A percentile compares a stretch with the other conserved stretches of the same genome.
Evolutionary conservation across 805 yeast species (phyloP).

Genomic region (Allodekkera sacchari): DNA sequence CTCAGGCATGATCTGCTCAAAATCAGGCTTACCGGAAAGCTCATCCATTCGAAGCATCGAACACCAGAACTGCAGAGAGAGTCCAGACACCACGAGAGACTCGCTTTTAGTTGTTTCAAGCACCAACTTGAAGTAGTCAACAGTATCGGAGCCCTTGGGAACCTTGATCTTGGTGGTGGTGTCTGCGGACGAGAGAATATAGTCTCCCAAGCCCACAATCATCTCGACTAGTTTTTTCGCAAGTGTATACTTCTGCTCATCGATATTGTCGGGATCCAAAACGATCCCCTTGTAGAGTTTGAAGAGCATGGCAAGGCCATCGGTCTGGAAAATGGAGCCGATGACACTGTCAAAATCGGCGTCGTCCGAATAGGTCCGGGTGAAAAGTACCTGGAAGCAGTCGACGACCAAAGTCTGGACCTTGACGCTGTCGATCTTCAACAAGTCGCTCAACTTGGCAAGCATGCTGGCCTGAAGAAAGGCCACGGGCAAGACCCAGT

Average conservation of each 20-base stretch:
- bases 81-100: constrained; percentile 81
- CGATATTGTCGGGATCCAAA: constrained; percentile 56
- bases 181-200: constrained; percentile 32
- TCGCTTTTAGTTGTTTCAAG: constrained; percentile 76
- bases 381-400: constrained; percentile 80
- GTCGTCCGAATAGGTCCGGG: constrained; percentile 59
- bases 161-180: constrained; percentile 22
- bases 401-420: constrained; percentile 82
- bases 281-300: constrained; percentile 56
- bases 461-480: constrained; percentile 60
- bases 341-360: constrained; percentile 72
- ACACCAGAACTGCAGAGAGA: constrained; percentile 92
- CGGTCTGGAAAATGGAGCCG: constrained; percentile 65
- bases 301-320: constrained; percentile 64
- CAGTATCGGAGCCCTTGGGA: constrained; percentile 52
- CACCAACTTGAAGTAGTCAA: constrained; percentile 64
- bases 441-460: constrained; percentile 50
- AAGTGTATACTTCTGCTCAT: constrained; percentile 69
- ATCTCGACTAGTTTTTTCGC: constrained; percentile 88
- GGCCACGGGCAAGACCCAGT: constrained; percentile 81
- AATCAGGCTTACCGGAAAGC: constrained; percentile 47
- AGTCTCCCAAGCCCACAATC: constrained; percentile 80
- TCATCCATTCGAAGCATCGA: constrained; percentile 77
- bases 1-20: constrained; percentile 51
- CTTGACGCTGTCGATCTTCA: constrained; percentile 49